These are phyloP conservation scores for Cnidoscolus chayamansa DNA, from an alignment of 441 rosid species.

Conservation along the genomic window DNA sequence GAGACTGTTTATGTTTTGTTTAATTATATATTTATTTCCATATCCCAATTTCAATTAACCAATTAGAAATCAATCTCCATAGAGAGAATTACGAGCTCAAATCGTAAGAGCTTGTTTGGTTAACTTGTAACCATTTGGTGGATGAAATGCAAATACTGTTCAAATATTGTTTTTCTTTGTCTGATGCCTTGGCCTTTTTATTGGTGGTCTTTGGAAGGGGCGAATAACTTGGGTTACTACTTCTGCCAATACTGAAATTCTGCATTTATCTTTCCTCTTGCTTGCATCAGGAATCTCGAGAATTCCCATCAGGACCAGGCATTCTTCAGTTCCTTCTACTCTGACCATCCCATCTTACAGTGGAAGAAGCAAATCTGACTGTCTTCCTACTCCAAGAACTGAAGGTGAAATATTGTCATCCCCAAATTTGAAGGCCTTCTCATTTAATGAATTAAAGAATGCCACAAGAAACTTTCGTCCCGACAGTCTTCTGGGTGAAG, in stretches of 20 bases:
- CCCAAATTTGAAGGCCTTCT: constrained; percentile 64
- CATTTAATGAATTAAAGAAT: constrained; percentile 52
- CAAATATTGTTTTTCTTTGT: not conserved
- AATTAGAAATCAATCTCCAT: not conserved
- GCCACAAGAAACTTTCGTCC: constrained; percentile 88
- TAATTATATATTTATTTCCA: not conserved
- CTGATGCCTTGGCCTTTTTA: not conserved
- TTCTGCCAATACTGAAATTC: constrained; percentile 5
- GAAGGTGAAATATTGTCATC: constrained; percentile 86
- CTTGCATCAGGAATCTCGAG: constrained; percentile 49
- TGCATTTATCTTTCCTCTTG: constrained; percentile 21
- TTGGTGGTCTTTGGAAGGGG: not conserved
- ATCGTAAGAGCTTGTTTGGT: not conserved
- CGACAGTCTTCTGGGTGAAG: constrained; percentile 85
- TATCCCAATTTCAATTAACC: not conserved
- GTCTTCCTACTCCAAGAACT: constrained; percentile 61
- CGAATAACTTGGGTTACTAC: not conserved
- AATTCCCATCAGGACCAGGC: constrained; percentile 50
- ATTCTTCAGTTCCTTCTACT: constrained; percentile 49
- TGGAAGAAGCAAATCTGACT: constrained; percentile 41
- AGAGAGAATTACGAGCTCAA: not conserved
- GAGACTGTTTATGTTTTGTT: constrained; percentile 3
- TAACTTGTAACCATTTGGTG: not conserved
- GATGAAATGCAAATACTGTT: not conserved
- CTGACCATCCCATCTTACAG: constrained; percentile 54